A percentile compares a stretch with the other conserved stretches of the same genome.
These are phyloP conservation scores for Parachaetomium inaequale DNA, from an alignment of 495 filamentous ascomycete species.

Conservation along the genomic window DNA sequence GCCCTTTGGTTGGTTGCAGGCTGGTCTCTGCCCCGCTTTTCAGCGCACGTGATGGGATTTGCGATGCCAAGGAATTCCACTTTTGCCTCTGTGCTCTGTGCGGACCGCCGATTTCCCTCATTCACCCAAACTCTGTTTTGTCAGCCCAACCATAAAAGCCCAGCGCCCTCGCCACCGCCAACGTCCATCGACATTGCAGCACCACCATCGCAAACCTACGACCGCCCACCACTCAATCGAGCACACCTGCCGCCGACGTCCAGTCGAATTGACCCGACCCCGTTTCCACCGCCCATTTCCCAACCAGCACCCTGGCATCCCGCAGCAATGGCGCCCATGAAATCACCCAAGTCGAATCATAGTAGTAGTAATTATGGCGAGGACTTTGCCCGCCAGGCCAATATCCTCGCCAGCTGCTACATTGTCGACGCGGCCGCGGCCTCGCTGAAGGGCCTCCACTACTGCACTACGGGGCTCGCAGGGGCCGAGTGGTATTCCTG, in stretches of 20 bases:
- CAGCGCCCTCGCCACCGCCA: neutral
- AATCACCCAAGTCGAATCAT: slow-evolving; percentile 62
- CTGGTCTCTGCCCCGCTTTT: neutral
- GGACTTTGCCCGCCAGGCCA: slow-evolving; percentile 53
- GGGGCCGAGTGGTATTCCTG: slow-evolving; percentile 96
- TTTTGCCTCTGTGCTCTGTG: too few relatives aligned
- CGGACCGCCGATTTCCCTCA: neutral
- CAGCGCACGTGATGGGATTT: neutral
- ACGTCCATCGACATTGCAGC: neutral
- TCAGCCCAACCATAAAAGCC: slow-evolving; percentile 3
- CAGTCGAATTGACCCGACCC: neutral
- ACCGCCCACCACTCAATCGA: neutral
- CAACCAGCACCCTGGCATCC: slow-evolving; percentile 37
- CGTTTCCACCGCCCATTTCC: neutral
- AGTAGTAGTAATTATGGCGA: slow-evolving; percentile 69
- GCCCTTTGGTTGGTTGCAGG: neutral
- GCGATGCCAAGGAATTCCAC: neutral
- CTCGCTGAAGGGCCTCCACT: slow-evolving; percentile 74
- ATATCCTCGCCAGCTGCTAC: slow-evolving; percentile 85
- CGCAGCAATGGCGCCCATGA: slow-evolving; percentile 55
- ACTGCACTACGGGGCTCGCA: slow-evolving; percentile 73
- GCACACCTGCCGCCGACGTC: neutral
- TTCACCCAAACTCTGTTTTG: slow-evolving; percentile 7
- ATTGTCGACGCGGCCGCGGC: slow-evolving; percentile 51
- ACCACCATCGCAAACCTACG: neutral